These are phyloP conservation scores for Penicillium italicum DNA, from an alignment of 2,329 filamentous ascomycete genomes.

Conservation along the genomic window DNA sequence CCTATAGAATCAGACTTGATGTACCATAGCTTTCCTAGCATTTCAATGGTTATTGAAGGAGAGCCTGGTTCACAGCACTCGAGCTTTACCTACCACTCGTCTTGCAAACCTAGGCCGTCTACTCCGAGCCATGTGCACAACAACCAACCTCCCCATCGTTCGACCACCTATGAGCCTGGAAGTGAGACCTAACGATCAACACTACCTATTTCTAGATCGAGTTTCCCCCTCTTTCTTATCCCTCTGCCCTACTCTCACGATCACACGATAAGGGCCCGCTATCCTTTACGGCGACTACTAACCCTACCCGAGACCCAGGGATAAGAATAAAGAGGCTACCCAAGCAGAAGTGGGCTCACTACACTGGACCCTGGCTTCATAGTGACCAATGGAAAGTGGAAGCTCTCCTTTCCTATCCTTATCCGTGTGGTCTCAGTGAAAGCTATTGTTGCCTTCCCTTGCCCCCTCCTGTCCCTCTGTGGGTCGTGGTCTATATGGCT, in stretches of 20 bases:
- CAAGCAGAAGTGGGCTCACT: not conserved
- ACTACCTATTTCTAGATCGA: not conserved
- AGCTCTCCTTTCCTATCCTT: not conserved
- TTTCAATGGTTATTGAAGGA: not conserved
- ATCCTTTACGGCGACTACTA: not conserved
- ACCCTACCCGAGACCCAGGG: not conserved
- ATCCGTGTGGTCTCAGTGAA: not conserved
- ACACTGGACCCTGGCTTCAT: not conserved
- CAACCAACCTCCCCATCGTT: not conserved
- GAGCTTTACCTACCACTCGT: not conserved
- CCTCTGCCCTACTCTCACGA: not conserved
- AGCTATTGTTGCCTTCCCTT: not conserved
- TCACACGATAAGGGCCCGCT: not conserved
- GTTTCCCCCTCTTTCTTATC: not conserved
- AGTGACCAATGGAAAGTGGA: not conserved
- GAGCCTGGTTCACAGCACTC: not conserved
- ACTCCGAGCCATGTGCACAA: not conserved
- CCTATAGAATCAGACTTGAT: not conserved
- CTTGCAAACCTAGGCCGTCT: not conserved
- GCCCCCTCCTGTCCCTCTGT: not conserved
- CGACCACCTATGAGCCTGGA: not conserved
- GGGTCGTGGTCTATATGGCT: not conserved
- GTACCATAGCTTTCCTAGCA: not conserved
- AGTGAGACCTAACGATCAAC: slow-evolving; percentile 4
- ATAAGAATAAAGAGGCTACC: not conserved